Base-by-base conservation (phyloP, 2,329 filamentous ascomycete species). In the Beauveria medogensis region DNA sequence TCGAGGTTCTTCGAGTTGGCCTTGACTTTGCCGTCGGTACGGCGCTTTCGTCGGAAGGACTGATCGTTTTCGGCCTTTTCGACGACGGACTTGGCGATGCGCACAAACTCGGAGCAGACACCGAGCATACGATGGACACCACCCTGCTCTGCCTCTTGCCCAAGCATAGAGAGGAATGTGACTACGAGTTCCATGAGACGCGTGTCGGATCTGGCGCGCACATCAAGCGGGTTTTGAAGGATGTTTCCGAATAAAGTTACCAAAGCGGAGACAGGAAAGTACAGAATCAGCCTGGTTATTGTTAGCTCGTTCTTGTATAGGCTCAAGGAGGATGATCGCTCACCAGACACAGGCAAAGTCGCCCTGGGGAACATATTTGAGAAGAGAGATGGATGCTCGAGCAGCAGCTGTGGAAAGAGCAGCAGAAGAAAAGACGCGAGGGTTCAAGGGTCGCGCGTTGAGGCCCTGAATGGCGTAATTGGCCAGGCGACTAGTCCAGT, bases 241-340 rank as follows among this genome's bases (percentile, higher is more conserved):
- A 97, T 95, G 69, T 97, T 97, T 62, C 93, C 92, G 69, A 99
- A 99, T 2, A 99, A 78, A 0, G 94, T 97, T 50, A 99, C 92
- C 5, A 97, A 82, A 1, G 94, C 90, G 0, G 94, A 96, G 9
- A 99, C 92, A 0, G 94, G 94, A 75, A 96, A 99, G 74, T 99
- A 99, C 12, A 97, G 78, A 66, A 97, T 91, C 70, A 99, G 82
- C 91, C 84, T 87, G 63, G 10, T 40, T 2, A 26, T 53, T 8
- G 47, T 59, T 53, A 59, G 56, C 24, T 47, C 77, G 69, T 77
- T 72, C 60, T 63, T 54, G 26, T 20, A 3, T 2, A 37, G 20
- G 30, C 12, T 22, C 3, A 8, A 24, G 3, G 26, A 6, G 7
- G 3, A 20, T 37, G 3, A 4, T 26, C 10, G 78, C 88, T 78